These are phyloP conservation scores for Globisporangium parvum DNA, from an alignment of 352 stramenopile species.

Conservation along the genomic window DNA sequence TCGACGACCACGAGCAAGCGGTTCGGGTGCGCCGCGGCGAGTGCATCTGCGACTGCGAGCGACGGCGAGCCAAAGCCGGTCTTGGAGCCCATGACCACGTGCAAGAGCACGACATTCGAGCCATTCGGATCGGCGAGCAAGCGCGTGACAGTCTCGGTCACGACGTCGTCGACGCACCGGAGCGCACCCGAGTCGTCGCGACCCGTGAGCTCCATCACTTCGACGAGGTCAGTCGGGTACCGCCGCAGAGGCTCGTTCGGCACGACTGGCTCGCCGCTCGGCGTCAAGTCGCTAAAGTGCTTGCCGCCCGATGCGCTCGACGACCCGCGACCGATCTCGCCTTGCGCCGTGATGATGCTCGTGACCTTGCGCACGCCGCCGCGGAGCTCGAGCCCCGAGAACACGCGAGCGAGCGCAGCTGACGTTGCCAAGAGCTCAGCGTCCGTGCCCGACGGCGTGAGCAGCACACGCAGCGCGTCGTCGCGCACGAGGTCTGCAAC, in stretches of 20 bases:
- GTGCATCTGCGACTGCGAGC: constrained; percentile 44
- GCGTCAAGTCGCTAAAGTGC: constrained; percentile 81
- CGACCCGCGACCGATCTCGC: constrained; percentile 81
- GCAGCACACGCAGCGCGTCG: constrained; percentile 45
- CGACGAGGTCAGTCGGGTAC: constrained; percentile 55
- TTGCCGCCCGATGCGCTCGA: constrained; percentile 61
- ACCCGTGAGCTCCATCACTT: constrained; percentile 54
- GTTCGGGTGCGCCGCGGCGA: constrained; percentile 55
- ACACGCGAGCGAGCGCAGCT: constrained; percentile 55
- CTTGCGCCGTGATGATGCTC: constrained; percentile 76
- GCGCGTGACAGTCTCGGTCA: constrained; percentile 37
- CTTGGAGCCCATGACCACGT: constrained; percentile 84
- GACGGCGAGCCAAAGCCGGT: constrained; percentile 80
- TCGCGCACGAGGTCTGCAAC: constrained; percentile 45
- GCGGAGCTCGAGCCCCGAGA: constrained; percentile 36
- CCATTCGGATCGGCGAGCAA: constrained; percentile 31
- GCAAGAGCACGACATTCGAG: constrained; percentile 71
- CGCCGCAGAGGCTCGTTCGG: constrained; percentile 41
- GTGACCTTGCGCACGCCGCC: constrained; percentile 51
- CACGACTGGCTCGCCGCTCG: constrained; percentile 45
- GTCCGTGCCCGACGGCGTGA: constrained; percentile 83
- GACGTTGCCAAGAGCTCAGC: constrained; percentile 80
- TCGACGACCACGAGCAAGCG: constrained; percentile 80
- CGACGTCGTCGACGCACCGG: constrained; percentile 34
- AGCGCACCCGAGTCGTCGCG: constrained; percentile 52